phyloP scores from a whole-genome alignment of 805 yeast species.

The Myxozyma mucilagina region DNA sequence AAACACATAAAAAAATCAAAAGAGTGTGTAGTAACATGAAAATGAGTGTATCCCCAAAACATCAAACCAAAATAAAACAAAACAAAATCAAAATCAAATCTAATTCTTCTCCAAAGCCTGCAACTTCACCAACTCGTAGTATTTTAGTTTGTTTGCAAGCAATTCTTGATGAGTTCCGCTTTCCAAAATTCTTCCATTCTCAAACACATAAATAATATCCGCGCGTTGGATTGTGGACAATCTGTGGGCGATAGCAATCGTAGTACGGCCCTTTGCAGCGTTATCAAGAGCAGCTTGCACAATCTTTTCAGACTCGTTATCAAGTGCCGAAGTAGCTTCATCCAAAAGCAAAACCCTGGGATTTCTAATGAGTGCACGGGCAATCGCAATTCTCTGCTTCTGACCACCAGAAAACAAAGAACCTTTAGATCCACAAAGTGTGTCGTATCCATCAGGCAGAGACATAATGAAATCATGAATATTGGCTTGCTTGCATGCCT shows the following conservation, averaged over 20 bases:
- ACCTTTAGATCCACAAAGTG: constrained; percentile 51
- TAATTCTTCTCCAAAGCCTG: constrained; percentile 46
- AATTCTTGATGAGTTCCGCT: constrained; percentile 50
- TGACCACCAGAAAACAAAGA: constrained; percentile 63
- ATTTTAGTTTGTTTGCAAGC: constrained; percentile 42
- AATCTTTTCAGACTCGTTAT: constrained; percentile 61
- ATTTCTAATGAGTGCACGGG: constrained; percentile 58
- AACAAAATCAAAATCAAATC: neutral
- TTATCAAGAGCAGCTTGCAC: constrained; percentile 61
- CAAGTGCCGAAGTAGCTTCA: constrained; percentile 58
- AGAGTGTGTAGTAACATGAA: neutral
- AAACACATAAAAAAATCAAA: neutral
- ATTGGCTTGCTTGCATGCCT: constrained; percentile 54
- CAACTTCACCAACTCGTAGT: constrained; percentile 45
- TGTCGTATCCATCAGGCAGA: no score
- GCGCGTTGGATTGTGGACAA: constrained; percentile 60
- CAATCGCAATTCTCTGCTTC: constrained; percentile 64
- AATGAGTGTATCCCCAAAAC: neutral
- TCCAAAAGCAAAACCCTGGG: constrained; percentile 58
- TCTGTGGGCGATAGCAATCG: constrained; percentile 75
- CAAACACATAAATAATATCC: constrained; percentile 53
- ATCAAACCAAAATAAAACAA: neutral
- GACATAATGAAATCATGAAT: constrained; percentile 51
- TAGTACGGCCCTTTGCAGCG: constrained; percentile 65
- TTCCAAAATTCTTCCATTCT: constrained; percentile 57